Evolutionary conservation across 23 red algal genomes (phyloP).

Genomic region (Chondrus crispus): DNA sequence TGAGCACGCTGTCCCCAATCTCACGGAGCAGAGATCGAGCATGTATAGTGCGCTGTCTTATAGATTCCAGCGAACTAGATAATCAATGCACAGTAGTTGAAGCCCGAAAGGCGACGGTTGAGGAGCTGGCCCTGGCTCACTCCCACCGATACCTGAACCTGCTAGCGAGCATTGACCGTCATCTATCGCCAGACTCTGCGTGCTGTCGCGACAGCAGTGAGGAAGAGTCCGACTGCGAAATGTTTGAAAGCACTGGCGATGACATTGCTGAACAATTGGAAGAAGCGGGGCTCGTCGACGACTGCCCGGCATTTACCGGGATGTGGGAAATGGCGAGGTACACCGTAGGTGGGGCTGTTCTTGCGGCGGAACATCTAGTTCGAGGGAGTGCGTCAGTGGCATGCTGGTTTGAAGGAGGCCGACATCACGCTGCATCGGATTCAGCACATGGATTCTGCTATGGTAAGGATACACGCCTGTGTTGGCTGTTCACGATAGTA

Average conservation of each 20-base stretch:
- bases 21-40: neutral
- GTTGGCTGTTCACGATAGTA: no score
- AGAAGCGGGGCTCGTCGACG: conserved; percentile 29
- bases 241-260: neutral
- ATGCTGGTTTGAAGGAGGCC: conserved; percentile 46
- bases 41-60: neutral
- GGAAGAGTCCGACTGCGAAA: neutral
- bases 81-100: neutral
- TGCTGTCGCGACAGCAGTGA: neutral
- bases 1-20: neutral
- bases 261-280: neutral
- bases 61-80: neutral
- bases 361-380: neutral
- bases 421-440: conserved; percentile 25
- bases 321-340: conserved; percentile 24
- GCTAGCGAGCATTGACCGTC: no score
- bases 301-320: conserved; percentile 20
- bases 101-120: neutral
- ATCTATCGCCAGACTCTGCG: neutral
- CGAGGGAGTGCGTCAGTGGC: neutral
- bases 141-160: neutral
- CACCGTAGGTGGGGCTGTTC: conserved; percentile 16
- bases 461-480: conserved; percentile 8
- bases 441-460: conserved; percentile 44
- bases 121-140: neutral